Conservation (phyloP, 2,329 filamentous ascomycete genomes). For the Fusarium torreyae region DNA sequence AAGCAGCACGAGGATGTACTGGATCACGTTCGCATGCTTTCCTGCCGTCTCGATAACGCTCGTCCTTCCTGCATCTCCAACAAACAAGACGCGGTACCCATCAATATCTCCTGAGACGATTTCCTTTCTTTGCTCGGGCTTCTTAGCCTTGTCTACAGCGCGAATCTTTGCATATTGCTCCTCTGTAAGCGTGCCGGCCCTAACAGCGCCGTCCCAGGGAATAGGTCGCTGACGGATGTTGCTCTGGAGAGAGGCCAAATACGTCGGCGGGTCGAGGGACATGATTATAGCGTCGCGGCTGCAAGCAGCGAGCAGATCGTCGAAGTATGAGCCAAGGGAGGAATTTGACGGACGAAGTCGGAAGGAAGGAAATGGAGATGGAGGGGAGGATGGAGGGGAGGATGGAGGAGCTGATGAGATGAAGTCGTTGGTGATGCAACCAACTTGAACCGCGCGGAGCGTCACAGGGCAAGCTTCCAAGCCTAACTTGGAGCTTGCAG, state of each 20-base stretch:
- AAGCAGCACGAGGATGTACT: conserved; percentile 93
- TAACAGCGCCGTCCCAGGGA: conserved; percentile 96
- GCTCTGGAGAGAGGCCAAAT: conserved; percentile 88
- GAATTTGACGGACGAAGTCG: conserved; percentile 15
- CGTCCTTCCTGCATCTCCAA: conserved; percentile 78
- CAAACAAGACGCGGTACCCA: conserved; percentile 84
- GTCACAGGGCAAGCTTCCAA: conserved; percentile 46
- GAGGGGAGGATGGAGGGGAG: conserved; percentile 24
- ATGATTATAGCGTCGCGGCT: conserved; percentile 65
- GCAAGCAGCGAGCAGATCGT: conserved; percentile 41
- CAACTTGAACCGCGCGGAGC: conserved; percentile 46
- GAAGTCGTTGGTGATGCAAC: conserved; percentile 53
- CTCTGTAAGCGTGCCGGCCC: conserved; percentile 93
- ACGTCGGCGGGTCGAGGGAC: conserved; percentile 93
- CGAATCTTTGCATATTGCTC: conserved; percentile 96
- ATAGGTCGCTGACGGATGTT: conserved; percentile 97
- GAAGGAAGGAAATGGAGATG: conserved; percentile 21
- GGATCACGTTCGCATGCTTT: conserved; percentile 90
- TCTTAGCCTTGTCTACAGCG: conserved; percentile 95
- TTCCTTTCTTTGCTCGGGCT: conserved; percentile 84
- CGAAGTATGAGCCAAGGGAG: conserved; percentile 26
- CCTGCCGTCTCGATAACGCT: conserved; percentile 87
- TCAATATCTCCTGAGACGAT: conserved; percentile 84
- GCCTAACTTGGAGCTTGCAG: conserved; percentile 36
- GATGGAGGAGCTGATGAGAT: conserved; percentile 44